A percentile compares a stretch with the other conserved stretches of the same genome.
These are phyloP conservation scores for Schizosaccharomyces cryophilus DNA, from an alignment of 805 yeast genomes.

Conservation along the genomic window DNA sequence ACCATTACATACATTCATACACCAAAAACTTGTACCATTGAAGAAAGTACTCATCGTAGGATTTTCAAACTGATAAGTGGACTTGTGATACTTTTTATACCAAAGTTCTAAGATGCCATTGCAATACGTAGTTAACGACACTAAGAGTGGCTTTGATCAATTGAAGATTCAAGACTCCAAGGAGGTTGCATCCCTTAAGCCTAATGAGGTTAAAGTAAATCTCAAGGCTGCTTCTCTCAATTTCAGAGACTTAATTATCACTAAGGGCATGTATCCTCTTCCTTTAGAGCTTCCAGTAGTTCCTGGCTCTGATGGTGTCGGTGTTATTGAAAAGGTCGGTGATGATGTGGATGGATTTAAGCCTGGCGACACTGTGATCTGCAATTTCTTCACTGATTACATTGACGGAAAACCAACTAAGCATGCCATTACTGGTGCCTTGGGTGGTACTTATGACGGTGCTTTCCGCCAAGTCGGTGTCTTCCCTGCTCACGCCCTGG, in stretches of 20 bases:
- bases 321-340: constrained; percentile 6
- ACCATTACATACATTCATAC: too few relatives aligned
- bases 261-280: constrained; percentile 8
- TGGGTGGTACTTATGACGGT: constrained; percentile 2
- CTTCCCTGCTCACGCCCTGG: constrained; percentile 5
- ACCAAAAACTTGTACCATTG: too few relatives aligned
- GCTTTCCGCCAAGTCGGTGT: constrained; percentile 5
- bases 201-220: constrained; percentile 5
- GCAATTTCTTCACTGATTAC: background rate
- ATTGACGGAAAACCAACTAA: background rate
- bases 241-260: constrained; percentile 8
- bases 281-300: constrained; percentile 4
- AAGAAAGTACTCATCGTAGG: too few relatives aligned
- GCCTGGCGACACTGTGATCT: background rate
- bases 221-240: constrained; percentile 7
- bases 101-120: background rate
- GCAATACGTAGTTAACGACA: background rate
- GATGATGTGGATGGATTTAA: background rate
- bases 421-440: background rate
- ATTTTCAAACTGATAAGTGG: too few relatives aligned
- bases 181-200: background rate
- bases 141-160: background rate
- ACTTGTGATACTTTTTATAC: background rate
- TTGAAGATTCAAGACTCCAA: background rate
- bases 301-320: constrained; percentile 9